Conservation (phyloP, 129 eudicot species). For the Chrysanthemum lavandulifolium region DNA sequence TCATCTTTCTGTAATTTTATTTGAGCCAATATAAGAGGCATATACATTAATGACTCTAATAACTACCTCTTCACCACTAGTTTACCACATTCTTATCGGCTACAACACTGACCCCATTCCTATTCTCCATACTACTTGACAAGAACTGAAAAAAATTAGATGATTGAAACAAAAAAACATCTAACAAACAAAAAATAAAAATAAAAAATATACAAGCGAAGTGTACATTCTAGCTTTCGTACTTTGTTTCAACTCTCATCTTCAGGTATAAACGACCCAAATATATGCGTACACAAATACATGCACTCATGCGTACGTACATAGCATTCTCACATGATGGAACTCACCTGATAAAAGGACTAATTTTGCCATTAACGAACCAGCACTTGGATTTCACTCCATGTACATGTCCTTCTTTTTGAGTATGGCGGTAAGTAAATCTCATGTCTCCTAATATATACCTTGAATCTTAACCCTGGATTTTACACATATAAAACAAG, state of each 20-base stretch:
- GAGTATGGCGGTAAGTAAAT: background rate
- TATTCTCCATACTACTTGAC: no score
- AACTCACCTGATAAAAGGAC: conserved; percentile 11
- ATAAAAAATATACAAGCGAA: background rate
- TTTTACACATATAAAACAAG: no score
- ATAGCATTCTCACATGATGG: conserved; percentile 6
- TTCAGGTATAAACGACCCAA: background rate
- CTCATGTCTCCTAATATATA: conserved; percentile 20
- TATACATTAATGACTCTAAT: background rate
- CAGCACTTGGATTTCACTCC: conserved; percentile 1
- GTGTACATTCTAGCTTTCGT: background rate
- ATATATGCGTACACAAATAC: background rate
- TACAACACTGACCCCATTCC: no score
- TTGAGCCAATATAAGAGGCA: background rate
- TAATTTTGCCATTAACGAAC: background rate
- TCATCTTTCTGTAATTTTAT: background rate
- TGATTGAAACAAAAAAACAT: background rate
- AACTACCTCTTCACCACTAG: background rate
- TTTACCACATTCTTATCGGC: background rate
- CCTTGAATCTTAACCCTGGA: background rate
- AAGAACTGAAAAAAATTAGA: no score
- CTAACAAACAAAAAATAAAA: background rate
- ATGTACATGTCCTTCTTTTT: background rate
- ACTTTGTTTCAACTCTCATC: background rate
- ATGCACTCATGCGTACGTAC: background rate